Conservation (phyloP, 495 filamentous ascomycete genomes). For the Darksidea phi region DNA sequence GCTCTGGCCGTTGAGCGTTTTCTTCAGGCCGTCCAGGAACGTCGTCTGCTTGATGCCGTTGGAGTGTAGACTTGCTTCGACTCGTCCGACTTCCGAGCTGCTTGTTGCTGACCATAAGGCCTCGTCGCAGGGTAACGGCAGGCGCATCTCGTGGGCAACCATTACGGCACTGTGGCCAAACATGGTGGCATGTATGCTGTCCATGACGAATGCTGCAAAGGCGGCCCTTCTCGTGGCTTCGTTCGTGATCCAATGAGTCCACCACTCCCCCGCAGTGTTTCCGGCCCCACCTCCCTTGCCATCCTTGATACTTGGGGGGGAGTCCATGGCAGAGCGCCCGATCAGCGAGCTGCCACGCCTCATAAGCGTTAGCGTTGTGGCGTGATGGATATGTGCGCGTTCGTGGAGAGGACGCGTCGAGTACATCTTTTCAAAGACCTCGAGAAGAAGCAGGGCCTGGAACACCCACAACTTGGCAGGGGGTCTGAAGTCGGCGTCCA, state of each 20-base stretch:
- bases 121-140: constrained; percentile 92
- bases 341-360: constrained; percentile 87
- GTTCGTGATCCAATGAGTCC: constrained; percentile 95
- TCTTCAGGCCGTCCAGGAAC: constrained; percentile 89
- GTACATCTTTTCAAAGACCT: constrained; percentile 97
- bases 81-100: constrained; percentile 80
- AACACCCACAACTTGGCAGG: constrained; percentile 98
- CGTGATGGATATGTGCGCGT: constrained; percentile 94
- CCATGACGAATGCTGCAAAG: constrained; percentile 92
- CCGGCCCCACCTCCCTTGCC: constrained; percentile 46
- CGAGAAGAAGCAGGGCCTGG: constrained; percentile 83
- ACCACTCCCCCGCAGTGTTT: constrained; percentile 81
- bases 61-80: constrained; percentile 77
- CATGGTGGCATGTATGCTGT: constrained; percentile 96
- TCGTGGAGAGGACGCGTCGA: constrained; percentile 89
- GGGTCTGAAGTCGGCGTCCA: constrained; percentile 84
- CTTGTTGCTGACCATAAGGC: constrained; percentile 90
- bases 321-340: constrained; percentile 83
- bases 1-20: constrained; percentile 79
- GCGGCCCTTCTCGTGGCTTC: constrained; percentile 88
- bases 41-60: constrained; percentile 83
- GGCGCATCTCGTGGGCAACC: constrained; percentile 92
- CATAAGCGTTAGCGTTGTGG: constrained; percentile 93
- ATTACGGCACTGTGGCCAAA: constrained; percentile 97
- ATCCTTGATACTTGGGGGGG: constrained; percentile 76